Base-by-base conservation (phyloP, 2,329 filamentous ascomycete genomes). In the Cercospora sp. region DNA sequence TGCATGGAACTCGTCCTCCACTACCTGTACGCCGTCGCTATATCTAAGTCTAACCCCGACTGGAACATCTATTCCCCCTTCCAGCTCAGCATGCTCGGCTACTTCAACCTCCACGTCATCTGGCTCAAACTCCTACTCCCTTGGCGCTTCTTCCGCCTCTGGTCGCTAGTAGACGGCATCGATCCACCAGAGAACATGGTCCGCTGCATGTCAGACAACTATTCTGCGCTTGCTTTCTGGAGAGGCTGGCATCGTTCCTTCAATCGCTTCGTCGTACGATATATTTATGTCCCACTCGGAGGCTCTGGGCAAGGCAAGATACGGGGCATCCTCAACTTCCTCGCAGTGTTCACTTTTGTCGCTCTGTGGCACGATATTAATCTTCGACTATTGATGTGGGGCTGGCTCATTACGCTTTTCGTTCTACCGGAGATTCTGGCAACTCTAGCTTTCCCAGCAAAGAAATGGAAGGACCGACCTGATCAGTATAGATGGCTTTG, bases 131-230 rank as follows among this genome's bases (percentile, higher is more conserved):
- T 99, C 1, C 88, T 99, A 4, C 88, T 99, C 7, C 95, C 95
- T 0, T 99, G 94, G 94, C 91, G 95, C n/a, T 90, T 98, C 79
- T 98, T 98, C 87, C 91, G 96, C 4, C 88, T 99, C n/a, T 99
- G 95, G 95, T 86, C 92, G 0, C 86, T 99, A 3, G 78, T 94
- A 16, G 95, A 99, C 78, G 92, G 92, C 69, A 88, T 99, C 73
- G 95, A 99, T 77, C 93, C 95, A 0, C 94, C 95, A 0, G 95
- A 99, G 81, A 99, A 99, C 82, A 97, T 99, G 93, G 87, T 97
- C 64, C 91, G 95, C 73, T 99, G 96, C 80, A 93, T 97, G 81
- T 94, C 90, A 76, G 89, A 99, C 83, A 98, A 98, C 79, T 97
- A 94, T 83, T 94, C 91, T 71, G 91, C 93, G 0, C 86, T 94